Base-by-base conservation (phyloP, 2,329 filamentous ascomycete species). In the Leptographium flavum region DNA sequence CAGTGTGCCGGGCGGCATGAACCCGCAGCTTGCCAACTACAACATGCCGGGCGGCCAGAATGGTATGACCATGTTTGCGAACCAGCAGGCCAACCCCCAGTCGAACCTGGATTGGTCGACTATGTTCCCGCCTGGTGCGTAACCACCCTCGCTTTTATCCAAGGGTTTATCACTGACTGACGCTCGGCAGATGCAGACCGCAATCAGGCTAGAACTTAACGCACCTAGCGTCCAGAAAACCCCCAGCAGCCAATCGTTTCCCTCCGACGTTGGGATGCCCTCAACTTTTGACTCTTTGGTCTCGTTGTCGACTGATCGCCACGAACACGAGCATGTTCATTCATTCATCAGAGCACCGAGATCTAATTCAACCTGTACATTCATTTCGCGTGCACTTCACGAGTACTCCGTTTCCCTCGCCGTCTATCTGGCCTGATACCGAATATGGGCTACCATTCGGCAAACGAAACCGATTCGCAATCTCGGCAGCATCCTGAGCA, bases 371-470 rank as follows among this genome's bases (percentile, higher is more conserved):
- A 79, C 54, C 71, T 79, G 55, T 86, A 83, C 66, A 76, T 72
- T 48, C 78, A 83, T 60, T 86, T 80, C 78, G 85, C 58, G 71
- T 75, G 49, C 82, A 87, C 60, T 84, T 83, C 65, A 77, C 81
- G 19, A 70, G 83, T 52, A 70, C 87, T 43, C 81, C 87, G 56
- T 70, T 81, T 58, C 73, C 81, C n/a, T n/a, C 31, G 83, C 81
- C 9, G 84, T 87, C 61, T 73, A 77, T 56, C 72, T 83, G n/a
- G n/a, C n/a, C n/a, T n/a, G n/a, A n/a, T n/a, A n/a, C n/a, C n/a
- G n/a, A n/a, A n/a, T n/a, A n/a, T n/a, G n/a, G n/a, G n/a, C n/a
- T n/a, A n/a, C n/a, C n/a, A n/a, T n/a, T n/a, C n/a, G n/a, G n/a
- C n/a, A n/a, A n/a, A n/a, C n/a, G n/a, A n/a, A n/a, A n/a, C n/a